These are phyloP conservation scores for Trametes elegans DNA, from an alignment of 768 basidiomycete species.

Conservation along the genomic window DNA sequence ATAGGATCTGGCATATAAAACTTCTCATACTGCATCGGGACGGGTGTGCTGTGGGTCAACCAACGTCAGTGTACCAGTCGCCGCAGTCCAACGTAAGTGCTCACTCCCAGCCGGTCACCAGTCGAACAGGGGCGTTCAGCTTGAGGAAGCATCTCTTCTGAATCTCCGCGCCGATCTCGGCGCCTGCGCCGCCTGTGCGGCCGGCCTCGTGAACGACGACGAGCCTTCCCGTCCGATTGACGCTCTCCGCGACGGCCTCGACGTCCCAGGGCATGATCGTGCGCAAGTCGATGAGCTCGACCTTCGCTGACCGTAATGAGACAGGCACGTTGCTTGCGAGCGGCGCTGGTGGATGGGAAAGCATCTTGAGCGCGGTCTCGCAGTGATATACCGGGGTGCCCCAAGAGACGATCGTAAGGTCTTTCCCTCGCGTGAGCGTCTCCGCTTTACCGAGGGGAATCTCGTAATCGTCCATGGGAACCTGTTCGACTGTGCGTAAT, in stretches of 20 bases:
- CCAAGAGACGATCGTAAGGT: conserved; percentile 89
- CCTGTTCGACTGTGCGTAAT: conserved; percentile 71
- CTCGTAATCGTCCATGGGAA: conserved; percentile 82
- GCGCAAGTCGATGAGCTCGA: conserved; percentile 89
- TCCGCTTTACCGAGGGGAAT: conserved; percentile 86
- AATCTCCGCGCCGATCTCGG: conserved; percentile 88
- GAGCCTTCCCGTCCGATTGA: conserved; percentile 78
- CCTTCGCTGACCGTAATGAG: conserved; percentile 61
- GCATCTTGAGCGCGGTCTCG: conserved; percentile 76
- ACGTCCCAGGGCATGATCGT: conserved; percentile 91
- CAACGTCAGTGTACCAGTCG: conserved; percentile 2
- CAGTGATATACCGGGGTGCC: conserved; percentile 93
- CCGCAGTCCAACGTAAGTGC: conserved; percentile 34
- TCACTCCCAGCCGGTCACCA: conserved; percentile 94
- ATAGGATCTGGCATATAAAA: conserved; percentile 89
- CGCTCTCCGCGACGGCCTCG: conserved; percentile 76
- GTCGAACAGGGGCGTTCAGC: conserved; percentile 81
- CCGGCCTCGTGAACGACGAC: conserved; percentile 94
- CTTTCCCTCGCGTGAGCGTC: conserved; percentile 66
- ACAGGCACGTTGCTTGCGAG: conserved; percentile 65
- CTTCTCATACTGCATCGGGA: conserved; percentile 84
- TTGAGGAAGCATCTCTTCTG: conserved; percentile 88
- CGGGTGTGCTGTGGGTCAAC: conserved; percentile 67
- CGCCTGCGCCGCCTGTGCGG: conserved; percentile 82
- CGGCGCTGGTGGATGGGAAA: conserved; percentile 61